Evolutionary conservation across 164 flowering plant genomes (phyloP).

Genomic region (Stephania cephalantha): DNA sequence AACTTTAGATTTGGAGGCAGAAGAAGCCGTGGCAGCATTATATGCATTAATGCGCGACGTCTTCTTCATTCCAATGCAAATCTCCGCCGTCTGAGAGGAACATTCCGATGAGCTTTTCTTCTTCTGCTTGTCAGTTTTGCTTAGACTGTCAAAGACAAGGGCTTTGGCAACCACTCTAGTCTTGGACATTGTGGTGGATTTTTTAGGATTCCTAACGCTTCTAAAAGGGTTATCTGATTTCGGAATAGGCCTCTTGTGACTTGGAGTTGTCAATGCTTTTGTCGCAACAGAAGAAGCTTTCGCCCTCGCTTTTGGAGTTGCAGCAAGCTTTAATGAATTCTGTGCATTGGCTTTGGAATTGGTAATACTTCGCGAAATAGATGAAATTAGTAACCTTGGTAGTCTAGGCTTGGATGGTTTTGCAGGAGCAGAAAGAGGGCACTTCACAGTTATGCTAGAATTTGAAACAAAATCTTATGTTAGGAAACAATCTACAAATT

Average conservation of each 20-base stretch:
- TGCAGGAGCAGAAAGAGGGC: constrained; percentile 82
- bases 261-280: constrained; percentile 74
- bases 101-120: constrained; percentile 28
- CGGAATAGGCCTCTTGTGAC: constrained; percentile 29
- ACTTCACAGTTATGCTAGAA: constrained; percentile 42
- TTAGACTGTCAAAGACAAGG: constrained; percentile 61
- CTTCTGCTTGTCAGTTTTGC: constrained; percentile 34
- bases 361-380: constrained; percentile 38
- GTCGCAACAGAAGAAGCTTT: constrained; percentile 31
- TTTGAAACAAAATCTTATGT: constrained; percentile 3
- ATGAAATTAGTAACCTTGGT: constrained; percentile 49
- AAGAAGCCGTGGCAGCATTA: constrained; percentile 21
- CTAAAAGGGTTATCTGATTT: constrained; percentile 35
- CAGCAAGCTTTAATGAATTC: constrained; percentile 25
- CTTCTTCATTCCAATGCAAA: constrained; percentile 56
- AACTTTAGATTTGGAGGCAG: constrained; percentile 22
- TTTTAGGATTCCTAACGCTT: constrained; percentile 52
- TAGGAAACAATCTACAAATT: constrained; percentile 1
- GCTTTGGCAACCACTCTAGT: constrained; percentile 50
- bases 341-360: constrained; percentile 32
- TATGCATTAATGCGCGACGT: constrained; percentile 11
- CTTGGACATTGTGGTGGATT: constrained; percentile 23
- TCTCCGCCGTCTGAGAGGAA: constrained; percentile 35
- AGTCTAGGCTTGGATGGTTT: constrained; percentile 60
- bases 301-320: constrained; percentile 44